A percentile compares a stretch with the other conserved stretches of the same genome.
Evolutionary conservation across 306 rosid genomes (phyloP).

Genomic region (Inga oerstediana): DNA sequence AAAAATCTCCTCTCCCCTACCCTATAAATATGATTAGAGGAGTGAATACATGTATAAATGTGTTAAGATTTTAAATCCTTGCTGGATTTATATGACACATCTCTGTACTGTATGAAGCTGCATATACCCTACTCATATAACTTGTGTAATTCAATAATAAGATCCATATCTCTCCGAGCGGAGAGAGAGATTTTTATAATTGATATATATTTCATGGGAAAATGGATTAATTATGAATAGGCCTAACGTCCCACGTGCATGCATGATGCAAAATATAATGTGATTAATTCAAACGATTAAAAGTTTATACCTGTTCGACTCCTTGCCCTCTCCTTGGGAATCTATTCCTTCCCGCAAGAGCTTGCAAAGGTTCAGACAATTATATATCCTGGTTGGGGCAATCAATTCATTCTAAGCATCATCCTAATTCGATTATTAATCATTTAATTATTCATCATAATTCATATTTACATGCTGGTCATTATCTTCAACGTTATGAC

Average conservation of each 20-base stretch:
- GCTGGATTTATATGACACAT: no score
- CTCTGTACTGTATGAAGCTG: no score
- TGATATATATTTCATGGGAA: no score
- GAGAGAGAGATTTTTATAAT: background rate
- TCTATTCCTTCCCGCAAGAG: conserved; percentile 1
- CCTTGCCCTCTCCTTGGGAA: background rate
- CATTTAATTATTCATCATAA: background rate
- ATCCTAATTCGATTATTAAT: background rate
- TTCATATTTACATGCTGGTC: background rate
- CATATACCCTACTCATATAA: no score
- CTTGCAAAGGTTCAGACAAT: background rate
- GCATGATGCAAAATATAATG: background rate
- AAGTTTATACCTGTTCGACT: background rate
- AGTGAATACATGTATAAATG: no score
- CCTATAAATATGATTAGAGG: no score
- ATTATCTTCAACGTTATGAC: background rate
- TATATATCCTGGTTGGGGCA: background rate
- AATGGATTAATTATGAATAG: background rate
- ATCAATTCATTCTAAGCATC: background rate
- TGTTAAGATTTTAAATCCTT: no score
- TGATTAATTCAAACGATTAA: background rate
- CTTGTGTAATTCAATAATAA: background rate
- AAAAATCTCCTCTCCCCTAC: no score
- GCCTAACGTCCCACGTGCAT: background rate
- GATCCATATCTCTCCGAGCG: background rate